Evolutionary conservation across 257 asterid genomes (phyloP), one percentile per base, ranked within the genome.

Genomic region (Rhazya stricta): DNA sequence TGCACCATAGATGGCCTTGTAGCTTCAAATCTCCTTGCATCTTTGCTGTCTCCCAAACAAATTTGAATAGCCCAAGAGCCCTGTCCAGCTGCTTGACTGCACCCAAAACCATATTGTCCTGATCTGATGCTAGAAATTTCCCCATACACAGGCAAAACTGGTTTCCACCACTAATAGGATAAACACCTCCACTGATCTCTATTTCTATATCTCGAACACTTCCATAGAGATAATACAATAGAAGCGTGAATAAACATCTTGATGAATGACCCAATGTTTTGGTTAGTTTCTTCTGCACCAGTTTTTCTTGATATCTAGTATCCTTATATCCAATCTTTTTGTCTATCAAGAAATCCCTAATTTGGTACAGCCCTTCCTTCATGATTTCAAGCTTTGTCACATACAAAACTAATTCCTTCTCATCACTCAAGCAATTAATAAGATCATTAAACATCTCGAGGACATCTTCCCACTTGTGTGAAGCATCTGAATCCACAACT

Each of bases 1-100:
- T 79, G 83, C 93, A 91, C 98, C 97, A 95, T 80, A 92, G 72
- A 86, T 92, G 98, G 34, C 98, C 99, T 84, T 91, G 96, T 81
- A 92, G 67, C 88, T 85, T 88, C 80, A 95, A 78, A 75, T 86
- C 88, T 61, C 96, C 99, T 83, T 91, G 88, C 88, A 79, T 78
- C 57, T 85, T 89, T 12, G 97, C 91, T 3, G 83, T 86, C 76
- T 91, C 94, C 97, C 96, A 89, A 21, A 95, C 91, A 79, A 95
- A 95, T 82, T 91, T 92, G 78, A 90, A 91, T 75, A 95, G 62
- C 72, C 92, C 89, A 80, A 95, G 86, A 69, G 90, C 96, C 82
- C 76, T 84, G 53, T 91, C 91, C 36, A 95, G 85, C 75, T 92
- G 87, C 85, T 86, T 92, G 85, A 89, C 83, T 45, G 90, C 97